Evolutionary conservation across 208 protist species (phyloP).

Genomic region (Borovskyia barvae): DNA sequence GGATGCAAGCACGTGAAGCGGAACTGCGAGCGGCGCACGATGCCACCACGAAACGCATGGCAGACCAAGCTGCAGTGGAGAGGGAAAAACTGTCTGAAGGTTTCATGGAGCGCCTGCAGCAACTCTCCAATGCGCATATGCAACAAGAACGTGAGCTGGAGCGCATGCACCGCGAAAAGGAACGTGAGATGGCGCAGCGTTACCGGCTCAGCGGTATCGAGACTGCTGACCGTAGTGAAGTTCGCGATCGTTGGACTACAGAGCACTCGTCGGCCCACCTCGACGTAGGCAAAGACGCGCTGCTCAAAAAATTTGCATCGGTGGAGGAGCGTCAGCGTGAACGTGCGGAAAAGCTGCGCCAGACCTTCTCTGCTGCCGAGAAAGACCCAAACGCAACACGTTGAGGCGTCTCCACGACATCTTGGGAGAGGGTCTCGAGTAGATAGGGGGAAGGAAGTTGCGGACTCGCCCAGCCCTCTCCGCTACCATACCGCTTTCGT

Average conservation of each 20-base stretch:
- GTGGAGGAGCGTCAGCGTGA: slow-evolving; percentile 47
- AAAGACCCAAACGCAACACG: neutral
- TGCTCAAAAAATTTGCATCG: slow-evolving; percentile 26
- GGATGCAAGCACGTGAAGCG: slow-evolving; percentile 36
- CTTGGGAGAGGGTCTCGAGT: too few species aligned
- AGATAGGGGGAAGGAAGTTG: too few species aligned
- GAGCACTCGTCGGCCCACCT: neutral
- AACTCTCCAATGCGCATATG: slow-evolving; percentile 58
- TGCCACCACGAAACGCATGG: slow-evolving; percentile 36
- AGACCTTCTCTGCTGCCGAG: slow-evolving; percentile 14
- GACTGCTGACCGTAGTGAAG: slow-evolving; percentile 11
- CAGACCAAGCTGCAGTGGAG: slow-evolving; percentile 36
- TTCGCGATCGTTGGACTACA: slow-evolving; percentile 5
- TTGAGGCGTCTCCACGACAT: too few species aligned
- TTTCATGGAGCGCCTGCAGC: slow-evolving; percentile 56
- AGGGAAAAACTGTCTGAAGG: slow-evolving; percentile 37
- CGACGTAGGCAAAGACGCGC: slow-evolving; percentile 16
- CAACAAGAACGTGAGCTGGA: slow-evolving; percentile 57
- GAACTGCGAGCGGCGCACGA: slow-evolving; percentile 57
- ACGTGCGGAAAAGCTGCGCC: slow-evolving; percentile 47
- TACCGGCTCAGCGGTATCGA: slow-evolving; percentile 19
- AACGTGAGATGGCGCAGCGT: slow-evolving; percentile 42
- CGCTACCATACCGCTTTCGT: too few species aligned
- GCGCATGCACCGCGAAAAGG: slow-evolving; percentile 66
- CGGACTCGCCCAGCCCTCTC: too few species aligned